A percentile compares a stretch with the other conserved stretches of the same genome.
Evolutionary conservation across 208 protist species (phyloP).

Genomic region (Vickermania spadyakhi): DNA sequence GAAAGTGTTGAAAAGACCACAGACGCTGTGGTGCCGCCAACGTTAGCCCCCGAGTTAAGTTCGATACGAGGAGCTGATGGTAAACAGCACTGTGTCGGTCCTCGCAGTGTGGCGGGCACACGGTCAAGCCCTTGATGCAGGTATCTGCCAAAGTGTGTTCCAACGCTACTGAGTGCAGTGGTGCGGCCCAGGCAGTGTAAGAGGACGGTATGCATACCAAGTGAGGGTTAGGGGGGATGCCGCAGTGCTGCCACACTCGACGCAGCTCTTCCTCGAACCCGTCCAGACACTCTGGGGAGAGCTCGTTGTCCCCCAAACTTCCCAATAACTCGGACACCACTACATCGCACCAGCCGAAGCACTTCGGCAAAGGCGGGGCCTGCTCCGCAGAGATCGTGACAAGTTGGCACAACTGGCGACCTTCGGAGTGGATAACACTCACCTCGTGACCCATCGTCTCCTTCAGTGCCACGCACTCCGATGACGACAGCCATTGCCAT

Average conservation of each 20-base stretch:
- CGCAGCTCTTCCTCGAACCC: constrained; percentile 66
- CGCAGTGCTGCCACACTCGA: constrained; percentile 20
- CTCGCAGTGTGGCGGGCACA: constrained; percentile 22
- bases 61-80: constrained; percentile 67
- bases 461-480: constrained; percentile 41
- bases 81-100: constrained; percentile 50
- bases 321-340: constrained; percentile 98
- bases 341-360: constrained; percentile 90
- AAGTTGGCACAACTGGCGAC: constrained; percentile 31
- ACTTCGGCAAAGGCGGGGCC: constrained; percentile 19
- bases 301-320: constrained; percentile 99
- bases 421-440: constrained; percentile 49
- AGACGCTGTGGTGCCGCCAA: constrained; percentile 47
- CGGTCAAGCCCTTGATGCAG: constrained; percentile 50
- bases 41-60: constrained; percentile 39
- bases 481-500: constrained; percentile 78
- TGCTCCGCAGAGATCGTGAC: too few species aligned
- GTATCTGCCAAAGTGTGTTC: constrained; percentile 46
- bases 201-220: constrained; percentile 55
- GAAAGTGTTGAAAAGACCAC: constrained; percentile 74
- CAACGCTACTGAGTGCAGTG: constrained; percentile 49
- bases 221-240: constrained; percentile 32
- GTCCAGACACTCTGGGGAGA: constrained; percentile 99
- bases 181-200: constrained; percentile 76
- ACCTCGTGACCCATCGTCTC: constrained; percentile 40